phyloP scores from a whole-genome alignment of 768 basidiomycete genomes.

The Xerocomus brunneocitrinus region DNA sequence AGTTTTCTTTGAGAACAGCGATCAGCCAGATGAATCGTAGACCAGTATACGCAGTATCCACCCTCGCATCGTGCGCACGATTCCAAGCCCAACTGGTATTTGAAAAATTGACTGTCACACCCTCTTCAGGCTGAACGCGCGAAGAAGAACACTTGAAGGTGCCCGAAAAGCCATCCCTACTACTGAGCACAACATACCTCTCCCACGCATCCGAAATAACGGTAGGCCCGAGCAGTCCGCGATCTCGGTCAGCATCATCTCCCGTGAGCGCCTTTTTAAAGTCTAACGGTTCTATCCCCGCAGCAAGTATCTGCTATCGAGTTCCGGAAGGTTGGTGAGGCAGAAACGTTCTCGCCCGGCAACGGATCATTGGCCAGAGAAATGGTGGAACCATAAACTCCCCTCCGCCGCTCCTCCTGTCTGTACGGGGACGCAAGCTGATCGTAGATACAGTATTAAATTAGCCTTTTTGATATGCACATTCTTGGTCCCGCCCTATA shows the following conservation, averaged over 20 bases:
- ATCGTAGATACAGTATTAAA: neutral
- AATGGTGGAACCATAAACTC: too few relatives aligned
- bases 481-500: neutral
- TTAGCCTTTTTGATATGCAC: too few relatives aligned
- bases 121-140: neutral
- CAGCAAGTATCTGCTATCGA: neutral
- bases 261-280: neutral
- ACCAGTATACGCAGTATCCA: constrained; percentile 17
- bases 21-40: neutral
- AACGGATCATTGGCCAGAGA: neutral
- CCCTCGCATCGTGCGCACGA: constrained; percentile 12
- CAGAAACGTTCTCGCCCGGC: neutral
- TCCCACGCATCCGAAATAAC: neutral
- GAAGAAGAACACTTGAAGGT: neutral
- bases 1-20: neutral
- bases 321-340: neutral
- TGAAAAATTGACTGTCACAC: neutral
- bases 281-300: too few relatives aligned
- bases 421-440: neutral
- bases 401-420: neutral
- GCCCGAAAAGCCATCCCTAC: neutral
- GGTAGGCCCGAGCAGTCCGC: neutral
- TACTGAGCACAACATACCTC: neutral
- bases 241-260: neutral
- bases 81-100: neutral